These are phyloP conservation scores for Krasilnikovozyma curviuscula DNA, from an alignment of 768 basidiomycete species.

Conservation along the genomic window DNA sequence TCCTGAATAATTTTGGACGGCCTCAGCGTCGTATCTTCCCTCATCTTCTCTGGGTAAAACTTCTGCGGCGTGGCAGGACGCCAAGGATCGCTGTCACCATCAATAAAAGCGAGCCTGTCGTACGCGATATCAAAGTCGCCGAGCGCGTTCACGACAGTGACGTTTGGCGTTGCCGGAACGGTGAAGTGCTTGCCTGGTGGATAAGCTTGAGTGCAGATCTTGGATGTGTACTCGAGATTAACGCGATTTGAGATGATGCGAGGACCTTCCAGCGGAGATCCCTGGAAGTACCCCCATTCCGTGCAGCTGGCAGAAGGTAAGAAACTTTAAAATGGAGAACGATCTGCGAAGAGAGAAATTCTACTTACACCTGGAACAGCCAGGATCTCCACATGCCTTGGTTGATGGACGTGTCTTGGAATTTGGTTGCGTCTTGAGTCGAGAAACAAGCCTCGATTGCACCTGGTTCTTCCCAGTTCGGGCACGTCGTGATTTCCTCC, in stretches of 20 bases:
- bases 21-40: conserved; percentile 48
- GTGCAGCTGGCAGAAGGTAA: conserved; percentile 40
- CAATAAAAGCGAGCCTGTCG: conserved; percentile 69
- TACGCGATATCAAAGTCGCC: conserved; percentile 69
- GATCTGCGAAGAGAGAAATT: neutral
- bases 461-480: conserved; percentile 20
- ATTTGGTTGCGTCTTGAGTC: conserved; percentile 50
- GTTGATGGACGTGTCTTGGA: conserved; percentile 40
- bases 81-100: conserved; percentile 83
- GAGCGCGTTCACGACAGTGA: conserved; percentile 59
- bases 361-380: conserved; percentile 38
- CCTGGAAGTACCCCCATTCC: conserved; percentile 81
- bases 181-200: conserved; percentile 54
- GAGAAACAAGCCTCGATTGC: conserved; percentile 52
- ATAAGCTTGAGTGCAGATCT: conserved; percentile 52
- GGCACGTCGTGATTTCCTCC: conserved; percentile 38
- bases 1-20: conserved; percentile 68
- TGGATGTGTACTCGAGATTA: conserved; percentile 49
- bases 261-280: conserved; percentile 41
- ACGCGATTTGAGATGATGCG: conserved; percentile 62
- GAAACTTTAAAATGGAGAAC: neutral
- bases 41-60: conserved; percentile 35
- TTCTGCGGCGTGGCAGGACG: conserved; percentile 38
- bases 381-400: conserved; percentile 73
- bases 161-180: conserved; percentile 55